Conservation (phyloP, 192 early-diverging fungal genomes). For the Coemansia erecta region DNA sequence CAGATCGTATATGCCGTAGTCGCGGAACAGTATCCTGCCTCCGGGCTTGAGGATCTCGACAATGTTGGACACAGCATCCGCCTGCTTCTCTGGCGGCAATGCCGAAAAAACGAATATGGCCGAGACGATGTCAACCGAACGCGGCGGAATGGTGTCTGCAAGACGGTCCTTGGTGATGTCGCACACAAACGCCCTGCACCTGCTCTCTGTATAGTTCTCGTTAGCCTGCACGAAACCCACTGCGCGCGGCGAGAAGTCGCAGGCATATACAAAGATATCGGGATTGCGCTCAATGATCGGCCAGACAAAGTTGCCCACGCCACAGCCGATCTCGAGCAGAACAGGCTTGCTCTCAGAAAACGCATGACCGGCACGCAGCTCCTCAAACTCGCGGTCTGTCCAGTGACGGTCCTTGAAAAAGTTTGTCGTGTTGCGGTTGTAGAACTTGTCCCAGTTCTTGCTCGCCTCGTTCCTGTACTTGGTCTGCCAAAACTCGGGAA, state of each 20-base stretch:
- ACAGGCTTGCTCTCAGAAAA: conserved; percentile 30
- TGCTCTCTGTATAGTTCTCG: conserved; percentile 63
- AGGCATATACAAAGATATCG: conserved; percentile 85
- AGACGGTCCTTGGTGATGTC: conserved; percentile 80
- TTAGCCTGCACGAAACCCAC: conserved; percentile 89
- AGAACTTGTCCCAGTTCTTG: conserved; percentile 82
- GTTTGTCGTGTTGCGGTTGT: conserved; percentile 77
- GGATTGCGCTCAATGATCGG: conserved; percentile 83
- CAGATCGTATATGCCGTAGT: conserved; percentile 98
- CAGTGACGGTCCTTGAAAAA: conserved; percentile 99
- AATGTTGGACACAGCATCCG: conserved; percentile 77
- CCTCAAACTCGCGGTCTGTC: conserved; percentile 91
- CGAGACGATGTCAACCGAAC: conserved; percentile 84
- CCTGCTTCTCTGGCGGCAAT: conserved; percentile 81
- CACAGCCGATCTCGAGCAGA: conserved; percentile 95
- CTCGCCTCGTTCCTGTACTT: conserved; percentile 79
- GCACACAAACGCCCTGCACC: conserved; percentile 91
- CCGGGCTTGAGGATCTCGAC: conserved; percentile 83
- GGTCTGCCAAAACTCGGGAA: conserved; percentile 71
- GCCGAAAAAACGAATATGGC: conserved; percentile 97
- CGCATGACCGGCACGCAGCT: conserved; percentile 57
- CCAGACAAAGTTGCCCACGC: conserved; percentile 95
- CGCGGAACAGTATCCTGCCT: conserved; percentile 83
- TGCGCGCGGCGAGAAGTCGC: conserved; percentile 88
- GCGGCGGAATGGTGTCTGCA: conserved; percentile 69